Conservation (phyloP, 495 filamentous ascomycete species). For the Aspergillus conjunctus region DNA sequence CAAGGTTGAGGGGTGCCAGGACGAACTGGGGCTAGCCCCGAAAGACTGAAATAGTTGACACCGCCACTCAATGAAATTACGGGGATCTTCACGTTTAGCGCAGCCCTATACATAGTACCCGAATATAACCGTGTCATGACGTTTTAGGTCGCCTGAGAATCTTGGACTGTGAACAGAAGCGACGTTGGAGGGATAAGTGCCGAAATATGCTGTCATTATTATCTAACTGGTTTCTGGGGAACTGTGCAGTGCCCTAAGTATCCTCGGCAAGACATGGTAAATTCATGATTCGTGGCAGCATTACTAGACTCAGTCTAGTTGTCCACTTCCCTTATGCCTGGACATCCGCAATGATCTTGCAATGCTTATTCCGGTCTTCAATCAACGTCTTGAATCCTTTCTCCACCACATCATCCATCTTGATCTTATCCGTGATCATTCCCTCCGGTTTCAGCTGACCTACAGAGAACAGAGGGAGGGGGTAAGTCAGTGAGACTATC, state of each 20-base stretch:
- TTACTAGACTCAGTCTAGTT: not conserved
- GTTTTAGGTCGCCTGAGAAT: too few relatives aligned
- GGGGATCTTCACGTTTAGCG: not conserved
- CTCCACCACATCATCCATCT: slow-evolving; percentile 57
- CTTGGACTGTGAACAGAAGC: not conserved
- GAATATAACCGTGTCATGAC: too few relatives aligned
- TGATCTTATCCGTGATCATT: slow-evolving; percentile 60
- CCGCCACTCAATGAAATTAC: slow-evolving; percentile 4
- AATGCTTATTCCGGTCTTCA: slow-evolving; percentile 58
- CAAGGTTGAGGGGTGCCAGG: not conserved
- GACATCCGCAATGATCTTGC: slow-evolving; percentile 35
- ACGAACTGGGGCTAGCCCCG: slow-evolving; percentile 1
- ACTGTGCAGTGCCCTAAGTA: too few relatives aligned
- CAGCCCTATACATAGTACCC: slow-evolving; percentile 9
- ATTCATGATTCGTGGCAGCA: not conserved
- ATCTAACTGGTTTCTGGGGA: not conserved
- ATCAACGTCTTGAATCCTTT: slow-evolving; percentile 59
- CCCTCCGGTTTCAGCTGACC: slow-evolving; percentile 54
- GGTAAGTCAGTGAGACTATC: too few relatives aligned
- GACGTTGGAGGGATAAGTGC: not conserved
- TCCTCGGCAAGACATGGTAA: too few relatives aligned
- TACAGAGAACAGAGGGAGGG: slow-evolving; percentile 6
- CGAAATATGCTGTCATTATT: not conserved
- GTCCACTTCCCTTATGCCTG: slow-evolving; percentile 12
- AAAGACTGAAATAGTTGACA: not conserved